Evolutionary conservation across 768 basidiomycete species (phyloP).

Genomic region (Mycena rosella): DNA sequence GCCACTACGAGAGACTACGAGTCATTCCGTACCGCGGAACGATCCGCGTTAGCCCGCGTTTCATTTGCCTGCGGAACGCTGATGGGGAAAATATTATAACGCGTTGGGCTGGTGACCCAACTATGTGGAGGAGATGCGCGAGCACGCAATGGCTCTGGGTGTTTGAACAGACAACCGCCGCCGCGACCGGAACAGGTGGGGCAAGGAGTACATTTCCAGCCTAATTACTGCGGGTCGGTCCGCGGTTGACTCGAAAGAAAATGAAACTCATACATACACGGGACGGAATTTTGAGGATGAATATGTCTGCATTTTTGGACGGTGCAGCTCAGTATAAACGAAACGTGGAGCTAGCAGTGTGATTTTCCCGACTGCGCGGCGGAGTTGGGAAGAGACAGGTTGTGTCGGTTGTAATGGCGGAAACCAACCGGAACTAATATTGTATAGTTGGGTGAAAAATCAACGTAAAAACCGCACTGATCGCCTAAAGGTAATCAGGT

Average conservation of each 20-base stretch:
- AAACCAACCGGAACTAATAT: not conserved
- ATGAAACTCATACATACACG: not conserved
- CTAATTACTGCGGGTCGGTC: not conserved
- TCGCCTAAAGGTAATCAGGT: slow-evolving; percentile 57
- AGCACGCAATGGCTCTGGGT: not conserved
- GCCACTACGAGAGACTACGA: not conserved
- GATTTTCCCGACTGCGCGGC: not conserved
- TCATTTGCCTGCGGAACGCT: not conserved
- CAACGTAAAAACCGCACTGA: slow-evolving; percentile 56
- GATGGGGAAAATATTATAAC: not conserved
- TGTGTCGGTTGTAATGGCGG: not conserved
- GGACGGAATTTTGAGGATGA: not conserved
- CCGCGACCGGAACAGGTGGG: not conserved
- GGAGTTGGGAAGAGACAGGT: not conserved
- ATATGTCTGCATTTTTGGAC: not conserved
- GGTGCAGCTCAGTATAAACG: not conserved
- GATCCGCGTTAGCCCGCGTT: not conserved
- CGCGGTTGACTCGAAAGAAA: not conserved
- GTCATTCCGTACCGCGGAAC: too few relatives aligned
- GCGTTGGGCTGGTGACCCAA: not conserved
- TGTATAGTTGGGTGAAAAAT: slow-evolving; percentile 10
- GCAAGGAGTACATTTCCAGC: not conserved
- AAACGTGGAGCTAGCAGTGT: not conserved
- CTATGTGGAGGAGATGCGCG: not conserved
- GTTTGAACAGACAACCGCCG: not conserved